Base-by-base conservation (phyloP, 2,329 filamentous ascomycete genomes). In the Colletotrichum sp. region DNA sequence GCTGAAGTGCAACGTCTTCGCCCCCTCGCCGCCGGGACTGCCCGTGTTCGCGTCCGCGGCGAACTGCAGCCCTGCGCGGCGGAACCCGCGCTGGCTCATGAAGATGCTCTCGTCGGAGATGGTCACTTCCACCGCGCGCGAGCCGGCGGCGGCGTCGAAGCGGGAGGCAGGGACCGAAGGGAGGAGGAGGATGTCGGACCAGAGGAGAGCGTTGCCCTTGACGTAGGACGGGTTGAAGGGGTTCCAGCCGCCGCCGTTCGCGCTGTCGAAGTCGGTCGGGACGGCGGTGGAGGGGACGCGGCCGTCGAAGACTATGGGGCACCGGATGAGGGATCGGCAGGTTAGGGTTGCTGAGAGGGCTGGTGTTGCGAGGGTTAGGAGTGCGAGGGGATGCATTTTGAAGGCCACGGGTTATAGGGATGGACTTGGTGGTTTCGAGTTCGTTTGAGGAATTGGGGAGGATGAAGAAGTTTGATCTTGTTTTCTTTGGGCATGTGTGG, bases 31-130 rank as follows among this genome's bases (percentile, higher is more conserved):
- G 0, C 84, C 86, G 0, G 84, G 83, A 36, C 85, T 83, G 63
- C 80, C 82, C 44, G 79, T 81, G 80, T 88, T 88, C 64, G 80
- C 80, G 80, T 88, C 86, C 72, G 81, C 83, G 74, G 82, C 80
- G 80, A 88, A 85, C 81, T 86, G 85, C 67, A 88, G 80, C 1
- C 87, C 87, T 5, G 84, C 86, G 60, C 87, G 83, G n/a, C 87
- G 84, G 83, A 88, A 88, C 26, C 86, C 87, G 59, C 84, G 82
- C 81, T 88, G 86, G 36, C 78, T 81, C 82, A 87, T 85, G 82
- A 88, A 88, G 80, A 88, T 83, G 81, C 84, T 86, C 68, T 80
- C 75, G 81, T 88, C 87, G 79, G 81, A 83, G 78, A 88, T 81
- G 68, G 86, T 88, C 24, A 88, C 86, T 80, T 88, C 87, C 76